Percentiles rank a stretch among this genome's conserved stretches.
These are phyloP conservation scores for Fusarium concolor DNA, from an alignment of 2,329 filamentous ascomycete species.

Conservation along the genomic window DNA sequence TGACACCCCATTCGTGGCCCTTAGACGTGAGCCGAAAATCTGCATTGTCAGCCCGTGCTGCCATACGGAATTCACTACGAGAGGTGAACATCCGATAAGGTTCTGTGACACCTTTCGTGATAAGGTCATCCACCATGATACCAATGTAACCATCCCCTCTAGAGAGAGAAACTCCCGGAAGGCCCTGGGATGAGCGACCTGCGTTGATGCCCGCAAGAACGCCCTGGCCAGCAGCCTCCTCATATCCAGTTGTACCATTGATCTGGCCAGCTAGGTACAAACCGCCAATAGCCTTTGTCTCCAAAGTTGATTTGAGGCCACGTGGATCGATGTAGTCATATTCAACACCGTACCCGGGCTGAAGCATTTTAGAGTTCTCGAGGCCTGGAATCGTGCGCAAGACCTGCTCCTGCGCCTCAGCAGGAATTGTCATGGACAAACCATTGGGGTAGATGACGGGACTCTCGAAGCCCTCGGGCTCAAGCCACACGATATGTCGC, in stretches of 20 bases:
- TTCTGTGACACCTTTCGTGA: slow-evolving; percentile 96
- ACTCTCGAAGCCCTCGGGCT: slow-evolving; percentile 93
- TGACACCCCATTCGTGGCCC: slow-evolving; percentile 80
- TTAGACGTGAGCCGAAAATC: slow-evolving; percentile 85
- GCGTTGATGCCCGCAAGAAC: slow-evolving; percentile 94
- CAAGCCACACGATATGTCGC: slow-evolving; percentile 92
- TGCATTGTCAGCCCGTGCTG: slow-evolving; percentile 91
- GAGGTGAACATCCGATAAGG: slow-evolving; percentile 99
- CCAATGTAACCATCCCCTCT: slow-evolving; percentile 95
- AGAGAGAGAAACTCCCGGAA: slow-evolving; percentile 74
- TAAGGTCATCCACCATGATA: slow-evolving; percentile 97
- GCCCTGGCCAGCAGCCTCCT: slow-evolving; percentile 95
- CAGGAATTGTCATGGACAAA: slow-evolving; percentile 95
- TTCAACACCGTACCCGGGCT: slow-evolving; percentile 96
- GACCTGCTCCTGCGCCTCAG: slow-evolving; percentile 84
- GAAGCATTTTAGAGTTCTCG: slow-evolving; percentile 90
- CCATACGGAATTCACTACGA: slow-evolving; percentile 94
- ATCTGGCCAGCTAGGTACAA: slow-evolving; percentile 96
- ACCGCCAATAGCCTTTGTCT: slow-evolving; percentile 91
- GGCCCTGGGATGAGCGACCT: slow-evolving; percentile 78
- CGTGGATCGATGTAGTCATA: slow-evolving; percentile 99
- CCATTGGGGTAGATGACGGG: slow-evolving; percentile 96
- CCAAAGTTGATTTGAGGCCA: slow-evolving; percentile 85
- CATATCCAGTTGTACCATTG: slow-evolving; percentile 97
- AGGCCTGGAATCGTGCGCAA: slow-evolving; percentile 89